A percentile compares a stretch with the other conserved stretches of the same genome.
phyloP scores from a whole-genome alignment of 2,329 filamentous ascomycete species.

The Teratosphaeria zuluensis region DNA sequence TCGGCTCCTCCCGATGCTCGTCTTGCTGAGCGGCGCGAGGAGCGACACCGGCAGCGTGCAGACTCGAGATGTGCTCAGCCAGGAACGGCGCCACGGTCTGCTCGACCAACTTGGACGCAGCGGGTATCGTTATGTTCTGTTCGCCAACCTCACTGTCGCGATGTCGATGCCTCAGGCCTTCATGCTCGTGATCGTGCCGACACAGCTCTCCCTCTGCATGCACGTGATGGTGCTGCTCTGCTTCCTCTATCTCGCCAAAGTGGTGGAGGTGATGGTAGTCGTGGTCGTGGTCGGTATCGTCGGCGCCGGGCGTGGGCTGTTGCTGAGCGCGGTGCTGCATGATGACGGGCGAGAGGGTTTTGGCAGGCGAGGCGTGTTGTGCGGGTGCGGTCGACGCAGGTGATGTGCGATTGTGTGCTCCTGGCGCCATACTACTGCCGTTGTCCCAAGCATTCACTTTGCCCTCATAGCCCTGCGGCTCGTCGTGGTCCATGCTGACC shows the following conservation, averaged over 20 bases:
- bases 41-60: neutral
- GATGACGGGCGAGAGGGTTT: neutral
- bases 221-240: neutral
- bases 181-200: constrained; percentile 26
- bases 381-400: neutral
- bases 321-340: constrained; percentile 4
- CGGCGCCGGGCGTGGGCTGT: constrained; percentile 10
- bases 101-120: constrained; percentile 53
- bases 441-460: neutral
- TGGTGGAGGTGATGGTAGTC: neutral
- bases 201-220: constrained; percentile 15
- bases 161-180: constrained; percentile 18
- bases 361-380: neutral
- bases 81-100: constrained; percentile 82
- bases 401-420: constrained; percentile 7
- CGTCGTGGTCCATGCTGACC: neutral
- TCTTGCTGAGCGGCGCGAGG: constrained; percentile 19
- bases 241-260: neutral
- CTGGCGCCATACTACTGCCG: constrained; percentile 7
- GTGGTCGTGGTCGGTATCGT: constrained; percentile 1
- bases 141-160: constrained; percentile 15
- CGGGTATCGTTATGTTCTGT: constrained; percentile 31
- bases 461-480: neutral
- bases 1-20: constrained; percentile 37
- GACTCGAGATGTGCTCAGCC: constrained; percentile 71